Base-by-base conservation (phyloP, 164 flowering plant species). In the Sextonia rubra region DNA sequence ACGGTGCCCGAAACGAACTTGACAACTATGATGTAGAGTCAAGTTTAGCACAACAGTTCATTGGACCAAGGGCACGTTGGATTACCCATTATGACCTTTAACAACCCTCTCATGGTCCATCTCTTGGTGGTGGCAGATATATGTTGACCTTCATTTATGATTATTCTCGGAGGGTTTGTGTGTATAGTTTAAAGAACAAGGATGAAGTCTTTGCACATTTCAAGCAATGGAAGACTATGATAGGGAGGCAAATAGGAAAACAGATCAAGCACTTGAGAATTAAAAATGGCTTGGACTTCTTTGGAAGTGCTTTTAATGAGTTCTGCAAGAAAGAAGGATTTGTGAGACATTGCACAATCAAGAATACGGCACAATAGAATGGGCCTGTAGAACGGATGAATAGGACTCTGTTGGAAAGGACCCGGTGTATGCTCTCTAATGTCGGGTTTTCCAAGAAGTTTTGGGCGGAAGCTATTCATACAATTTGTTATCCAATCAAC, bases 281-380 rank as follows among this genome's bases (percentile, higher is more conserved):
- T 0, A 25, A 60, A 26, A 56, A 58, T 60, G 30, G 27, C 23
- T 12, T 27, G 47, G n/a, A 71, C 12, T 71, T 30, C 18, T 14
- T 0, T 15, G 7, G 6, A 29, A n/a, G 12, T 60, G 49, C 60
- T 25, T 71, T 71, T 22, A 29, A 30, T 12, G 25, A 30, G 14
- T 58, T 70, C 64, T 26, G 27, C 30, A 70, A 58, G 7, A 14
- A 26, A 22, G 72, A 70, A 27, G 64, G 64, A 9, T 66, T 66
- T 32, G 17, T 12, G 2, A 20, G 65, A 29, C 56, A 73, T 27
- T 56, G 29, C 55, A 67, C 71, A n/a, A 25, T 55, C 18, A 27
- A 3, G n/a, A 68, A 32, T 32, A 73, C 75, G 52, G 66, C 64
- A 29, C 75, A 69, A 47, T 48, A 73, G 11, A 73, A 66, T 32